Percentiles rank a stretch among this genome's conserved stretches.
Evolutionary conservation across 192 early-diverging fungal genomes (phyloP).

Genomic region (Allomyces macrogynus): DNA sequence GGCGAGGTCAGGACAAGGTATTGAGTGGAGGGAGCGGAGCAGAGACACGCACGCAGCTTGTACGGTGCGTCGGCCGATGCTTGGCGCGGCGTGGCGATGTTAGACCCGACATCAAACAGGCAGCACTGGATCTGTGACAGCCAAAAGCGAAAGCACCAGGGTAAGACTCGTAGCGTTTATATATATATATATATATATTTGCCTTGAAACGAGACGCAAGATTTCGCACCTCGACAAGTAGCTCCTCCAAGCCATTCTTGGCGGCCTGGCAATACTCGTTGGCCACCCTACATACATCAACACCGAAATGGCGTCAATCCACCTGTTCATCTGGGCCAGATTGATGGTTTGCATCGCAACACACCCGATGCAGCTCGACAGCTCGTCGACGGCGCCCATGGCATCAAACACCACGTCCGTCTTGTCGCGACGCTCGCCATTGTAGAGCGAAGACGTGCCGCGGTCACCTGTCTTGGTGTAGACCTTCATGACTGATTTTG

Average conservation of each 20-base stretch:
- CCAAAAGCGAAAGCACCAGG: too few relatives aligned
- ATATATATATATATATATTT: too few relatives aligned
- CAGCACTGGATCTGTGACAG: conserved; percentile 1
- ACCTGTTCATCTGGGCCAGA: too few relatives aligned
- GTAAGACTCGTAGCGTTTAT: too few relatives aligned
- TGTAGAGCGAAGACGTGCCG: conserved; percentile 2
- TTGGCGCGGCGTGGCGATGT: conserved; percentile 3
- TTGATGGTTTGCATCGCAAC: not conserved
- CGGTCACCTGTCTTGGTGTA: conserved; percentile 7
- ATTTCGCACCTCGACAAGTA: not conserved
- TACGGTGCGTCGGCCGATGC: not conserved
- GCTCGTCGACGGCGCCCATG: conserved; percentile 4
- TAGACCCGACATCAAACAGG: conserved; percentile 4
- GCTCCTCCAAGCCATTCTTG: conserved; percentile 1
- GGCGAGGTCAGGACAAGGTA: too few relatives aligned
- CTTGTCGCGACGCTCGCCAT: conserved; percentile 2
- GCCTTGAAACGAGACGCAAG: too few relatives aligned
- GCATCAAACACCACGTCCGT: conserved; percentile 1
- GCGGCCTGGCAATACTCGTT: conserved; percentile 3
- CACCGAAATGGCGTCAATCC: too few relatives aligned
- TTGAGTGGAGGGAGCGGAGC: too few relatives aligned
- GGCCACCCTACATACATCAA: not conserved
- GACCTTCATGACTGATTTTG: not conserved
- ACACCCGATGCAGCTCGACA: conserved; percentile 3
- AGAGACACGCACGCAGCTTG: not conserved